Conservation (phyloP, 495 filamentous ascomycete species). For the Endocarpon pusillum region DNA sequence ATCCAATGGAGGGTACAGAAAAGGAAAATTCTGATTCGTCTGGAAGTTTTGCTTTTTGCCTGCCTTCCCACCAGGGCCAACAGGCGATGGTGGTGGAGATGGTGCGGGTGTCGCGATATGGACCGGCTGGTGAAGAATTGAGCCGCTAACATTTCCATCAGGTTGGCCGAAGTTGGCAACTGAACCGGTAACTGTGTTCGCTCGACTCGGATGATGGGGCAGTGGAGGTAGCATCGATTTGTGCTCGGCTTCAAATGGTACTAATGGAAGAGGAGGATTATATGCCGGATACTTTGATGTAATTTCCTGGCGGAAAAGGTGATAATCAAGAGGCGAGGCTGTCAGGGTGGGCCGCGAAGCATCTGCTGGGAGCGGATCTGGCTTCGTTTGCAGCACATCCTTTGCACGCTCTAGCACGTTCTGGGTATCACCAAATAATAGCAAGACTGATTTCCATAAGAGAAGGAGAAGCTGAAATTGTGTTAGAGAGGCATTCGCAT, state of each 20-base stretch:
- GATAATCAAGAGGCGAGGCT: conserved; percentile 89
- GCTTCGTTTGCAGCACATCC: conserved; percentile 30
- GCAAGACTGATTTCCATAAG: conserved; percentile 78
- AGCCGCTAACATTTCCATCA: conserved; percentile 35
- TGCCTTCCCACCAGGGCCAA: conserved; percentile 71
- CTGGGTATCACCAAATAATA: conserved; percentile 61
- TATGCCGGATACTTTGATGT: conserved; percentile 98
- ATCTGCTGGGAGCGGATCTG: conserved; percentile 17
- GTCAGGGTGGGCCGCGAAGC: conserved; percentile 44
- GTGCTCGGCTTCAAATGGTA: conserved; percentile 77
- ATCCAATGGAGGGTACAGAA: conserved; percentile 87
- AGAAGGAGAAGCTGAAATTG: conserved; percentile 45
- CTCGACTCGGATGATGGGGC: conserved; percentile 49
- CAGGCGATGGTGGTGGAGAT: conserved; percentile 89
- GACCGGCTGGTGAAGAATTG: conserved; percentile 87
- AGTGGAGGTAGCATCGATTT: conserved; percentile 80
- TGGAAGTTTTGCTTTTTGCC: conserved; percentile 99
- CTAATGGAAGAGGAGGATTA: conserved; percentile 63
- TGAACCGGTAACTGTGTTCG: conserved; percentile 21
- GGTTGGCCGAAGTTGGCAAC: conserved; percentile 26
- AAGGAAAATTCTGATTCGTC: conserved; percentile 96
- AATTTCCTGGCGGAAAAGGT: conserved; percentile 90
- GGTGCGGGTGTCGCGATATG: conserved; percentile 96
- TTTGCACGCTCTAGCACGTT: conserved; percentile 65
- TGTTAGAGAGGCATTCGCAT: conserved; percentile 3